These are phyloP conservation scores for Pseudogymnoascus sp. DNA, from an alignment of 2,329 filamentous ascomycete genomes.

Conservation along the genomic window DNA sequence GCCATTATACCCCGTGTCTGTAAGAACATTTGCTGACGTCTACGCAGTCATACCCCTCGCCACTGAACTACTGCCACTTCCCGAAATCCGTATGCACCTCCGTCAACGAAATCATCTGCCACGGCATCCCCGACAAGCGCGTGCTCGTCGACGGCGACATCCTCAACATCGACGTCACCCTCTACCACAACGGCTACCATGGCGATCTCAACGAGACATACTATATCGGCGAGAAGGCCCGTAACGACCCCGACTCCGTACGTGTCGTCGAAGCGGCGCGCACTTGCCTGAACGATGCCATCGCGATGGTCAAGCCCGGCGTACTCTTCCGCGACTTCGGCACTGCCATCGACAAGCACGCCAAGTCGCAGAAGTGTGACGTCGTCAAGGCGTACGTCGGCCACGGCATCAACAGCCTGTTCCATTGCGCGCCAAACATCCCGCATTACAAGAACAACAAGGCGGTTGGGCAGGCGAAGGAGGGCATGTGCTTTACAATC, in stretches of 20 bases:
- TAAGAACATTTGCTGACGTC: constrained; percentile 15
- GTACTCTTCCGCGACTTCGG: constrained; percentile 89
- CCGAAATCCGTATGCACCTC: constrained; percentile 98
- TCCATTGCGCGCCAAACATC: constrained; percentile 89
- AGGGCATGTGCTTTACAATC: constrained; percentile 97
- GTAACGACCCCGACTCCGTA: constrained; percentile 75
- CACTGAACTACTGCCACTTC: constrained; percentile 91
- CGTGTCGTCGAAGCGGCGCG: constrained; percentile 84
- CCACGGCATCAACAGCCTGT: constrained; percentile 87
- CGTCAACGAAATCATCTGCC: constrained; percentile 94
- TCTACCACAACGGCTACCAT: constrained; percentile 93
- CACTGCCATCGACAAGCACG: constrained; percentile 90
- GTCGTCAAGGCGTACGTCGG: constrained; percentile 95
- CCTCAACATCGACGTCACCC: constrained; percentile 88
- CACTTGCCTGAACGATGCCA: constrained; percentile 83
- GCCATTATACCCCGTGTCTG: constrained; percentile 26
- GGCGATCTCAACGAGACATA: constrained; percentile 98
- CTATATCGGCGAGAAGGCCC: constrained; percentile 86
- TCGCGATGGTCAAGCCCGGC: constrained; percentile 86
- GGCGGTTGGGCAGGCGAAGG: constrained; percentile 85
- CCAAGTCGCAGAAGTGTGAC: constrained; percentile 75
- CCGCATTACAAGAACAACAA: constrained; percentile 99
- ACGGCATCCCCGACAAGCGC: constrained; percentile 92
- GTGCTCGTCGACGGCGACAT: constrained; percentile 87
- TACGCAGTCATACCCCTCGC: constrained; percentile 79